phyloP scores from a whole-genome alignment of 2,329 filamentous ascomycete genomes.

The Sarocladiaceae sp. region DNA sequence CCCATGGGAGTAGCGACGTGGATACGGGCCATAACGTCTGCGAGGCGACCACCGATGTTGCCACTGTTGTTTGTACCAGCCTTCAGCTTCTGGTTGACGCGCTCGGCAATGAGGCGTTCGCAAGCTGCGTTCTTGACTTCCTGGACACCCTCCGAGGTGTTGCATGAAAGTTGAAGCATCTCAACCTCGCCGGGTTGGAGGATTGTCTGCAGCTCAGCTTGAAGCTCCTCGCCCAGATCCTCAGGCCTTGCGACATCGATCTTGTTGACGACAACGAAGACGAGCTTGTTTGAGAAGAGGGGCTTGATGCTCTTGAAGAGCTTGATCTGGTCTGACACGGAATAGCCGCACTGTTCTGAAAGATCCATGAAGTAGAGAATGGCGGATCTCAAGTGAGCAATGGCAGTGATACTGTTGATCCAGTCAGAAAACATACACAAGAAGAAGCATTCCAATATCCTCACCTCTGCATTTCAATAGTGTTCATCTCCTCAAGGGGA shows the following conservation, averaged over 20 bases:
- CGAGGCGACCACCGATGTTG: conserved; percentile 71
- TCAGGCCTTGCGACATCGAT: conserved; percentile 87
- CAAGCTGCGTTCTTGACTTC: conserved; percentile 92
- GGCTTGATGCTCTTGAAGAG: conserved; percentile 97
- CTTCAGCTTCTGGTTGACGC: conserved; percentile 94
- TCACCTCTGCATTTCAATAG: conserved; percentile 88
- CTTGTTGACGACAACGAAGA: conserved; percentile 97
- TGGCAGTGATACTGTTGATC: conserved; percentile 69
- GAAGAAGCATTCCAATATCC: conserved; percentile 13
- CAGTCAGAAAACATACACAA: too few relatives aligned
- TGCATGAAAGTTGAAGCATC: conserved; percentile 88
- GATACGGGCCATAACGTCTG: conserved; percentile 86
- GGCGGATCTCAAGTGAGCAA: conserved; percentile 90
- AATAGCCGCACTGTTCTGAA: conserved; percentile 94
- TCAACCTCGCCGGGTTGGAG: conserved; percentile 86
- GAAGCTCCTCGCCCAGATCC: conserved; percentile 73
- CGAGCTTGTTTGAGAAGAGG: conserved; percentile 93
- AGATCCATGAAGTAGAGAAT: conserved; percentile 98
- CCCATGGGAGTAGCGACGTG: conserved; percentile 94
- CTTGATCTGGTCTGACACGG: conserved; percentile 84
- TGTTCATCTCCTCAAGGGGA: conserved; percentile 98
- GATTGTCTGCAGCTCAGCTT: conserved; percentile 71
- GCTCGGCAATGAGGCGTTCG: conserved; percentile 84
- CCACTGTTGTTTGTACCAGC: conserved; percentile 75
- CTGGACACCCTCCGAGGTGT: conserved; percentile 89